Base-by-base conservation (phyloP, 2,329 filamentous ascomycete genomes). In the Stagonosporopsis chrysanthemi region DNA sequence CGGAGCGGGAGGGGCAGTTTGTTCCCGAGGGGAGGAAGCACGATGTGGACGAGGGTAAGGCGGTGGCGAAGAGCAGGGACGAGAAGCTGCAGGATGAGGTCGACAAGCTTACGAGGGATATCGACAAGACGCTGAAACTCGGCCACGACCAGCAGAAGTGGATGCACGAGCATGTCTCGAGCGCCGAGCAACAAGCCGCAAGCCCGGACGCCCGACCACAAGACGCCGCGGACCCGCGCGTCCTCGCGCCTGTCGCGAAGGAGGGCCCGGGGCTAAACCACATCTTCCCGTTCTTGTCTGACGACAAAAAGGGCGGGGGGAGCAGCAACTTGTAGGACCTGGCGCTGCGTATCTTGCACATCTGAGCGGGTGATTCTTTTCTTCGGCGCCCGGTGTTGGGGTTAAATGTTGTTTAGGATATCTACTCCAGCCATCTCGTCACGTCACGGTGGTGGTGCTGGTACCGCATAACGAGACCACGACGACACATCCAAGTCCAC, bases 21-120 rank as follows among this genome's bases (percentile, higher is more conserved):
- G 79, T 46, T 17, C 46, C 49, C 1, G 40, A 50, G 23, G 36
- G 17, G n/a, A 39, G 8, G 36, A 23, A 14, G 3, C 56, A 56
- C 22, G 51, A 65, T 35, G 83, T 84, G 41, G 83, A 84, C 5
- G 22, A 80, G 72, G 56, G 72, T 2, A 67, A 84, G 4, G 23
- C 79, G 72, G 56, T 73, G 2, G 67, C 68, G 49, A 79, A 76
- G 67, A 80, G 76, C 8, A 80, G 79, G 41, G 86, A 89, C 61
- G 84, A 89, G 70, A 67, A 71, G 40, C 71, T 88, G 17, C 79
- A 84, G 42, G 82, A 86, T 14, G 84, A 87, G 64, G 80, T 88
- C 9, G 81, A 83, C 12, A 83, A 84, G 61, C 74, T 88, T 28
- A 85, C 85, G 0, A 79, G 78, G 55, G 84, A 87, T 48, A 79